phyloP scores from a whole-genome alignment of 179 eudicot species.

The Monotropa hypopitys region DNA sequence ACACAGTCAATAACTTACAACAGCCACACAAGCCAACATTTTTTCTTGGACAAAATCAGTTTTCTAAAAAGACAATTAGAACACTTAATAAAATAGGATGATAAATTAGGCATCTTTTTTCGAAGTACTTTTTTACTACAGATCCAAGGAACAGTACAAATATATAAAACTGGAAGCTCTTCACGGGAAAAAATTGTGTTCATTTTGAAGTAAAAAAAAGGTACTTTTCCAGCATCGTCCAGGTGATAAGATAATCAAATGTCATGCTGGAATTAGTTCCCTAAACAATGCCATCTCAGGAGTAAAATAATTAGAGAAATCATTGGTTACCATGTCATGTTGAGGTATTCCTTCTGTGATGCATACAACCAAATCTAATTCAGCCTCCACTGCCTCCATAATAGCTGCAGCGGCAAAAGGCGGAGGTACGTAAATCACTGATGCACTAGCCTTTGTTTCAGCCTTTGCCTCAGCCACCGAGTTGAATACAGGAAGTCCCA shows the following conservation, averaged over 20 bases:
- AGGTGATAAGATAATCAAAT: neutral
- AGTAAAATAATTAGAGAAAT: too few relatives aligned
- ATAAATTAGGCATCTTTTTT: neutral
- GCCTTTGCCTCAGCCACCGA: slow-evolving; percentile 94
- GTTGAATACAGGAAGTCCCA: slow-evolving; percentile 94
- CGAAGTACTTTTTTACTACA: neutral
- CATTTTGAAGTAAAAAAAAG: neutral
- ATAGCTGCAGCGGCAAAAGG: slow-evolving; percentile 98
- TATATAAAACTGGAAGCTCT: neutral
- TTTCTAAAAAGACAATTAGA: neutral
- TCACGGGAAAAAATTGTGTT: neutral
- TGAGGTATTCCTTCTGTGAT: slow-evolving; percentile 29
- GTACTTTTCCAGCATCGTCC: neutral
- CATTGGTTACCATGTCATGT: slow-evolving; percentile 15
- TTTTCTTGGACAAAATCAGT: neutral
- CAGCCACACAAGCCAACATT: too few relatives aligned
- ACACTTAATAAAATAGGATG: too few relatives aligned
- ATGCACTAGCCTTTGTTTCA: slow-evolving; percentile 91
- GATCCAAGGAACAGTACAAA: neutral
- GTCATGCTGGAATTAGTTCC: neutral
- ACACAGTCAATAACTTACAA: neutral
- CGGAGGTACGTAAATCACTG: slow-evolving; percentile 94
- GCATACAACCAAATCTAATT: slow-evolving; percentile 84
- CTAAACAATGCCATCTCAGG: neutral
- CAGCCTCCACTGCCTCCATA: slow-evolving; percentile 92